Evolutionary conservation across 2,329 filamentous ascomycete species (phyloP).

Genomic region (Lachnum nothofagi): DNA sequence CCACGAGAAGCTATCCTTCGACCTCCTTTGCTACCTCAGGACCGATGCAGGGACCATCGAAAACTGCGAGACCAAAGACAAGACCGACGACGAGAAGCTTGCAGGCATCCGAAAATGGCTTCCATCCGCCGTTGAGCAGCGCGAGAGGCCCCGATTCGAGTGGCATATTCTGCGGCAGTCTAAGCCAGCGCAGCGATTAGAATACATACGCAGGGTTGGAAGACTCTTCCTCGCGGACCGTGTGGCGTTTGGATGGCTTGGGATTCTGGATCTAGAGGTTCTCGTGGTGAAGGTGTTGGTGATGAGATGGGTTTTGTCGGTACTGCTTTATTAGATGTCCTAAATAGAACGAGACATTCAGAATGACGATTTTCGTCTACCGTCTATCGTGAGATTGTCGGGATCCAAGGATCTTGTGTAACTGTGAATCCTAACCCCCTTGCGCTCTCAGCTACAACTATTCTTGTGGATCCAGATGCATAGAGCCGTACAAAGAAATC

Average conservation of each 20-base stretch:
- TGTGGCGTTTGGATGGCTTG: conserved; percentile 20
- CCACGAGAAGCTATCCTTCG: not conserved
- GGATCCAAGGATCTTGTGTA: no score
- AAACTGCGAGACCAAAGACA: not conserved
- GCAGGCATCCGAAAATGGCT: not conserved
- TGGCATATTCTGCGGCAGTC: no score
- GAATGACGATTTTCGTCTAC: no score
- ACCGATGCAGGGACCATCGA: not conserved
- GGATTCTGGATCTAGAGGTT: conserved; percentile 18
- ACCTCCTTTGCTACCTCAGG: not conserved
- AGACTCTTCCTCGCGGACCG: conserved; percentile 17
- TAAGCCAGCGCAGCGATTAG: not conserved
- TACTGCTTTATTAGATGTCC: not conserved
- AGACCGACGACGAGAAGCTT: not conserved
- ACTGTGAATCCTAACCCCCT: no score
- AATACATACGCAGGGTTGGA: conserved; percentile 12
- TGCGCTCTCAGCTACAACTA: no score
- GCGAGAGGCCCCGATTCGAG: no score
- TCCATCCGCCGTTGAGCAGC: no score
- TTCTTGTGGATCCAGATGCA: no score
- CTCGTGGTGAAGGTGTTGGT: conserved; percentile 9
- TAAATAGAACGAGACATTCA: no score
- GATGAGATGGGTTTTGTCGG: not conserved
- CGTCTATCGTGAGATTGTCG: no score
- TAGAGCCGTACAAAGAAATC: no score